Evolutionary conservation across 1,284 basidiomycete species (phyloP).

Genomic region (Microbotryum silenes-acaulis): DNA sequence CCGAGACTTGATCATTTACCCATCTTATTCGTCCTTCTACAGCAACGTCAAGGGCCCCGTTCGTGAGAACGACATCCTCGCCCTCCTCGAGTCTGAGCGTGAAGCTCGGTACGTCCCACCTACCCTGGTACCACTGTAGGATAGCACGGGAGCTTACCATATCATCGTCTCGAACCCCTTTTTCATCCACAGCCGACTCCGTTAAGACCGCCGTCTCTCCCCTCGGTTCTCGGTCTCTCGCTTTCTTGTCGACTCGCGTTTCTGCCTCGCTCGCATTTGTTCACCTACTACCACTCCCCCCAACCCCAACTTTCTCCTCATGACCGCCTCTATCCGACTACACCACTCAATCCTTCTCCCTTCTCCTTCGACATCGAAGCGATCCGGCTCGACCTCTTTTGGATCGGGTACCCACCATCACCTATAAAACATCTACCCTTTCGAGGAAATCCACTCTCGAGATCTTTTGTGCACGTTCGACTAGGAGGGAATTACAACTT

Average conservation of each 20-base stretch:
- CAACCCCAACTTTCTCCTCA: neutral
- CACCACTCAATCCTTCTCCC: too few relatives aligned
- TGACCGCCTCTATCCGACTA: too few relatives aligned
- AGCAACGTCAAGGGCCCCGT: constrained; percentile 96
- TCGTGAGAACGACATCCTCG: constrained; percentile 91
- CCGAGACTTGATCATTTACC: neutral
- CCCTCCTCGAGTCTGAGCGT: constrained; percentile 96
- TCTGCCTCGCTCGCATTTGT: neutral
- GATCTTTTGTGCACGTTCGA: too few relatives aligned
- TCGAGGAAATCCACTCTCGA: too few relatives aligned
- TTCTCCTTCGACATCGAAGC: too few relatives aligned
- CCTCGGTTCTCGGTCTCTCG: neutral
- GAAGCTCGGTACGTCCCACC: constrained; percentile 73
- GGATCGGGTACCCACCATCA: too few relatives aligned
- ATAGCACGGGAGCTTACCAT: too few relatives aligned
- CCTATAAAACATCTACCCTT: too few relatives aligned
- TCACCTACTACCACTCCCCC: neutral
- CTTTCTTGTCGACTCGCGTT: neutral
- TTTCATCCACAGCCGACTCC: constrained; percentile 17
- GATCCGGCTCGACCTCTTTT: too few relatives aligned
- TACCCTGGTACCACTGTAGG: neutral
- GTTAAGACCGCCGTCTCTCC: constrained; percentile 6
- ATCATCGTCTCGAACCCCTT: neutral
- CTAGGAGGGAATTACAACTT: too few relatives aligned
- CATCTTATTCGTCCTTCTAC: neutral